These are phyloP conservation scores for Tillandsia leiboldiana DNA, from an alignment of 176 grass and related monocot genomes.

Conservation along the genomic window DNA sequence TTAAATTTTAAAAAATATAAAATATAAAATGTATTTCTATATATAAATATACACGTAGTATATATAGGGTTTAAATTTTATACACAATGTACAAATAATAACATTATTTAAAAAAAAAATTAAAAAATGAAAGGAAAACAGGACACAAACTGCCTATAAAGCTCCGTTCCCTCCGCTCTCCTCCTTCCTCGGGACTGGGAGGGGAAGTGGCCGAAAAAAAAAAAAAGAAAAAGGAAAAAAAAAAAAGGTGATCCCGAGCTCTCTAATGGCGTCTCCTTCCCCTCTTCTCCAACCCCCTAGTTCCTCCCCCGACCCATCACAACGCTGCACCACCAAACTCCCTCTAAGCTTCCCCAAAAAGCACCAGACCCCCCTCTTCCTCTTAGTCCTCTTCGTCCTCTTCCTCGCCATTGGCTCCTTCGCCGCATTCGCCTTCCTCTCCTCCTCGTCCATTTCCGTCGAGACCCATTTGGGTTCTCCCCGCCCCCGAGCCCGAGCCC, in stretches of 20 bases:
- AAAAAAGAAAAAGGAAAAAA: constrained; percentile 34
- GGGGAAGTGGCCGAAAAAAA: constrained; percentile 12
- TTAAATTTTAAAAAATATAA: no score
- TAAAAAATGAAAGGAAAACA: no score
- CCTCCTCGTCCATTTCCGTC: constrained; percentile 6
- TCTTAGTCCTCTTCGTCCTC: constrained; percentile 2
- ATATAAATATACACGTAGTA: no score
- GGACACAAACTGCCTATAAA: no score
- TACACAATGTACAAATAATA: no score
- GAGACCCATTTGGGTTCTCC: neutral
- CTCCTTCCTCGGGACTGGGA: neutral
- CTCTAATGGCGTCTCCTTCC: neutral
- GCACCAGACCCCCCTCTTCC: neutral
- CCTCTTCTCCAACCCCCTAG: neutral
- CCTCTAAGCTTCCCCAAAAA: neutral
- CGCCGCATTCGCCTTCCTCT: constrained; percentile 21
- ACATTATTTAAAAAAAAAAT: no score
- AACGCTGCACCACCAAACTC: constrained; percentile 2
- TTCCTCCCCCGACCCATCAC: neutral
- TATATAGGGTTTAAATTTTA: no score
- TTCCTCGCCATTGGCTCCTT: constrained; percentile 19
- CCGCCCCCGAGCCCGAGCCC: constrained; percentile 16
- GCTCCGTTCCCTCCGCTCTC: neutral
- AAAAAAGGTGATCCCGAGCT: constrained; percentile 13
- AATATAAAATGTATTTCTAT: no score